phyloP scores from a whole-genome alignment of 306 rosid species.

The Pachyrhizus erosus region DNA sequence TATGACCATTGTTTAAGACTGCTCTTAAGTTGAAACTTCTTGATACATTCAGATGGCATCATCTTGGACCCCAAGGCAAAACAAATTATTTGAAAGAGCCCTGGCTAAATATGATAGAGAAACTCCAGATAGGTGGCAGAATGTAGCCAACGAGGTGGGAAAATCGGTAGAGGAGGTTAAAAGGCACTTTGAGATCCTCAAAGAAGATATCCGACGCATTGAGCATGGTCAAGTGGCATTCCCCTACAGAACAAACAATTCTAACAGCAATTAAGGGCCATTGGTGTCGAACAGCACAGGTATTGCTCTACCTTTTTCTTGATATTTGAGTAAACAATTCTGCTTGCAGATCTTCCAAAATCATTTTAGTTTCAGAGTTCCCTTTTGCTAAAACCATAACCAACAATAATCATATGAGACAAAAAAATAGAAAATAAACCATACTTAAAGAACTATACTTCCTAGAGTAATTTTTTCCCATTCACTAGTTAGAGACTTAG shows the following conservation, averaged over 20 bases:
- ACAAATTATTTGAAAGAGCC: constrained; percentile 76
- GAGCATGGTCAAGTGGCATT: constrained; percentile 70
- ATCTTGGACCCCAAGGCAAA: constrained; percentile 74
- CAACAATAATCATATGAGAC: not conserved
- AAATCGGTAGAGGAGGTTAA: constrained; percentile 81
- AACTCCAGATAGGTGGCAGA: constrained; percentile 84
- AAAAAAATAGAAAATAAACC: not conserved
- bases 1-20: not conserved
- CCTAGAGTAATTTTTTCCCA: not conserved
- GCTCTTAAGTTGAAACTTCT: constrained; percentile 8
- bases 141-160: constrained; percentile 74
- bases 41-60: constrained; percentile 58
- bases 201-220: constrained; percentile 74
- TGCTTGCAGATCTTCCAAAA: not conserved
- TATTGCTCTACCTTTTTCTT: constrained; percentile 15
- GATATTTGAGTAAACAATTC: not conserved
- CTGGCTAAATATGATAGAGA: constrained; percentile 71
- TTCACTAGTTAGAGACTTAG: not conserved
- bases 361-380: not conserved
- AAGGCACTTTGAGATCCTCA: constrained; percentile 76
- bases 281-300: constrained; percentile 33
- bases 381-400: not conserved
- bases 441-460: not conserved
- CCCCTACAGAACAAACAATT: constrained; percentile 59
- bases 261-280: constrained; percentile 40